Evolutionary conservation across 2,329 filamentous ascomycete species (phyloP), one percentile per base, ranked within the genome.

Genomic region (Cytospora leucostoma): DNA sequence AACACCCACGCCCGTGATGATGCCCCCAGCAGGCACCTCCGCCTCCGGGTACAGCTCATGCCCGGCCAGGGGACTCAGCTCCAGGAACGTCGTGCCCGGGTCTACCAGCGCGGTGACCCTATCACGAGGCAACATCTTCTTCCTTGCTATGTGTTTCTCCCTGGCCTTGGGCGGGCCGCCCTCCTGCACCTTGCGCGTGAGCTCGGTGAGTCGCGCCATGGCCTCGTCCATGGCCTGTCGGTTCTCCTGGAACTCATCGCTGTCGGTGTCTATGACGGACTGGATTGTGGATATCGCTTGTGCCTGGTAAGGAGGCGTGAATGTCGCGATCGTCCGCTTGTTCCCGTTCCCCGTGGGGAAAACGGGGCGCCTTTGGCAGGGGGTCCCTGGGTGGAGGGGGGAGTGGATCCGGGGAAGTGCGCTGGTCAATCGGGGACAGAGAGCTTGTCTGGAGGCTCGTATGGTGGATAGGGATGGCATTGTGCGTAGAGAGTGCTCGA

Each of bases 111-210:
- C 90, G 0, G 92, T 90, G 60, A 99, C 86, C 38, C 94, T 88
- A 75, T 98, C 94, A 68, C 95, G 82, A 2, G 93, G 92, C 62
- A 99, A 83, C 93, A 98, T 97, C 83, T 98, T 98, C 67, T 92
- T 91, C 70, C 93, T 83, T 38, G 88, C 86, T 27, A 96, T 77
- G 73, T 98, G 94, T 79, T 97, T 97, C 67, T 94, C 87, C 64
- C 90, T 83, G 4, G 94, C 91, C 75, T 95, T 95, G 63, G 88
- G 84, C 1, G 91, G 79, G 0, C 95, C 95, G 59, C 94, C 94
- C 67, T 85, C 82, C 57, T 92, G 85, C 62, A 92, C 89, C 68
- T 83, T 86, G 54, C 81, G 78, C 64, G 94, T 92, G 64, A 98
- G 81, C 59, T 82, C 80, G 65, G 88, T 83, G 71, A 98, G 82